These are phyloP conservation scores for Oryza officinalis DNA, from an alignment of 176 grass and related monocot genomes.

Conservation along the genomic window DNA sequence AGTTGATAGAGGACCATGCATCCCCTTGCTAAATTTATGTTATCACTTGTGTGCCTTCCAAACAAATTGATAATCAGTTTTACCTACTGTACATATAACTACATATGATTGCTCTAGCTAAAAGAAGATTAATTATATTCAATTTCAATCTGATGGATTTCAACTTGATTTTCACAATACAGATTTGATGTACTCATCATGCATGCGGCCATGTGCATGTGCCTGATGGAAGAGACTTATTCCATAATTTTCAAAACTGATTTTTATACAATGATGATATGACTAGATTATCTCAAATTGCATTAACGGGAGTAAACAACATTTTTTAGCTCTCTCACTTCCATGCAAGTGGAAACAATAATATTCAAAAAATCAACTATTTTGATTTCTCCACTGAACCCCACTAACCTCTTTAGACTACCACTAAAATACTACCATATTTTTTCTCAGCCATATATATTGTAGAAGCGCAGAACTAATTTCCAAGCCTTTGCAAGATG, in stretches of 20 bases:
- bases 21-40: slow-evolving; percentile 21
- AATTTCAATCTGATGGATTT: neutral
- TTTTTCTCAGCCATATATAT: neutral
- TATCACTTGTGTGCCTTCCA: slow-evolving; percentile 16
- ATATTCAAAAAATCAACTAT: neutral
- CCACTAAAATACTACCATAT: neutral
- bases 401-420: neutral
- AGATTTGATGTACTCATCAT: neutral
- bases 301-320: neutral
- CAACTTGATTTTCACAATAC: slow-evolving; percentile 17
- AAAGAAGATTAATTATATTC: neutral
- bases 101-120: neutral
- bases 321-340: neutral
- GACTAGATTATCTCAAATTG: neutral
- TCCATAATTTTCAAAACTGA: neutral
- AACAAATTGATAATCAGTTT: slow-evolving; percentile 11
- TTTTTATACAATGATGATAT: neutral
- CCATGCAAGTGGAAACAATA: neutral
- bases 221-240: neutral
- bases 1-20: slow-evolving; percentile 28
- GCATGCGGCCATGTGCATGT: neutral
- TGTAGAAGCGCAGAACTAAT: neutral
- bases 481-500: neutral
- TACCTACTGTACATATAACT: slow-evolving; percentile 6
- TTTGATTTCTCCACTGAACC: neutral